Conservation (phyloP, 176 grass and related monocot species). For the Lolium perenne region DNA sequence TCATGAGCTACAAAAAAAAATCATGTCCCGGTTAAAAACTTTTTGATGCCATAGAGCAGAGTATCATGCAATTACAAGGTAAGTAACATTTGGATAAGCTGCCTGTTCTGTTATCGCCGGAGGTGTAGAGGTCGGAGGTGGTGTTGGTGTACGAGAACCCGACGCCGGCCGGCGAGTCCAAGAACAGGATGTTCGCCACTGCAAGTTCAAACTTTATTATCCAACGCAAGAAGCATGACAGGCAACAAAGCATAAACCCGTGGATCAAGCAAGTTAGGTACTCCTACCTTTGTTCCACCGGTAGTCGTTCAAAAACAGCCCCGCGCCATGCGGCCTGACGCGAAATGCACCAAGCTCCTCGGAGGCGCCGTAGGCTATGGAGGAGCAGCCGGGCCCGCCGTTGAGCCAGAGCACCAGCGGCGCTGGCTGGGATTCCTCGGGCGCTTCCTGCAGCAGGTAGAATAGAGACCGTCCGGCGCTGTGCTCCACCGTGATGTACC, state of each 20-base stretch:
- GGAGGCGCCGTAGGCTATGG: constrained; percentile 73
- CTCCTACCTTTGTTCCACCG: constrained; percentile 69
- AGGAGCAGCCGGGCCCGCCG: constrained; percentile 87
- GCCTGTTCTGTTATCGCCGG: constrained; percentile 75
- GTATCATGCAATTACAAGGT: too few species aligned
- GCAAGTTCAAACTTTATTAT: background rate
- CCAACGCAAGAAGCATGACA: background rate
- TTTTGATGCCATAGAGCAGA: background rate
- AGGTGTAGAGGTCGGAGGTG: constrained; percentile 61
- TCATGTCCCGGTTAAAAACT: too few species aligned
- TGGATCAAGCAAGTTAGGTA: background rate
- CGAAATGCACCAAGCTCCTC: constrained; percentile 85
- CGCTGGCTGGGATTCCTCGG: constrained; percentile 41
- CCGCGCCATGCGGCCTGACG: constrained; percentile 58
- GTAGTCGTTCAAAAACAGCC: constrained; percentile 63
- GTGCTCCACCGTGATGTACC: constrained; percentile 67
- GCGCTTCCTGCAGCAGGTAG: constrained; percentile 70
- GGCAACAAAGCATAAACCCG: too few species aligned
- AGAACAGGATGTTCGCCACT: constrained; percentile 84
- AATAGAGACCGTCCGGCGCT: constrained; percentile 62
- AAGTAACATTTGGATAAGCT: background rate
- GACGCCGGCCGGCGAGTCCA: constrained; percentile 89
- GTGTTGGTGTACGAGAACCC: constrained; percentile 94
- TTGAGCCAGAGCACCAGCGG: constrained; percentile 90
- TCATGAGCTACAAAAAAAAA: constrained; percentile 42